These are phyloP conservation scores for Berkeleyomyces basicola DNA, from an alignment of 2,329 filamentous ascomycete genomes.

Conservation along the genomic window DNA sequence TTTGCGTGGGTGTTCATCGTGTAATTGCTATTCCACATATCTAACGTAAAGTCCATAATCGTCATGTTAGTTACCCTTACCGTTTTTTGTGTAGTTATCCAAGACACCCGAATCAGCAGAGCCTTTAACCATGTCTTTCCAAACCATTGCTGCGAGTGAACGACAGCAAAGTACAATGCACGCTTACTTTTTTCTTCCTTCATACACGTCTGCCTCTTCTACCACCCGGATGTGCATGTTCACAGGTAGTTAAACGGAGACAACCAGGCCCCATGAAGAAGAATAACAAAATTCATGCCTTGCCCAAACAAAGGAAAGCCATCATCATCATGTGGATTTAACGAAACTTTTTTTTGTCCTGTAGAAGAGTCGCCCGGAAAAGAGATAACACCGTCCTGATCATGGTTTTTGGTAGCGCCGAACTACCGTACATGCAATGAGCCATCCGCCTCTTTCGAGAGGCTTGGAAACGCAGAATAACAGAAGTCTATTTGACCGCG, in stretches of 20 bases:
- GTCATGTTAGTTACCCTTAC: constrained; percentile 5
- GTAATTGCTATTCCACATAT: background rate
- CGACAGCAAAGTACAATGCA: background rate
- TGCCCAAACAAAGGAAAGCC: constrained; percentile 11
- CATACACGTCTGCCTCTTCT: background rate
- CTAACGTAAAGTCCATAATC: constrained; percentile 1
- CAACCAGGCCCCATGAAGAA: background rate
- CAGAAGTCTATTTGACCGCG: constrained; percentile 27
- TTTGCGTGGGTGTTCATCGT: background rate
- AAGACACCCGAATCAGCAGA: background rate
- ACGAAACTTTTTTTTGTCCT: constrained; percentile 15
- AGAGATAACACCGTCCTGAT: constrained; percentile 14
- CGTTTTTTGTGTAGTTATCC: constrained; percentile 1
- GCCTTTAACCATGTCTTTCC: background rate
- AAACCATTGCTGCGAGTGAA: background rate
- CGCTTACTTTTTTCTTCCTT: no score
- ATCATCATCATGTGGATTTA: constrained; percentile 11
- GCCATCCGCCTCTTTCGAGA: constrained; percentile 42
- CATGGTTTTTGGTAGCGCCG: constrained; percentile 25
- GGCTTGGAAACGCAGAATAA: constrained; percentile 41
- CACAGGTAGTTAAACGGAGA: background rate
- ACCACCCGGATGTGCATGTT: background rate
- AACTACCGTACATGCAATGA: constrained; percentile 45
- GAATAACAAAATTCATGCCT: constrained; percentile 5
- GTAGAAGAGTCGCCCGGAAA: constrained; percentile 15